These are phyloP conservation scores for Xylariaceae sp. DNA, from an alignment of 2,329 filamentous ascomycete species.

Conservation along the genomic window DNA sequence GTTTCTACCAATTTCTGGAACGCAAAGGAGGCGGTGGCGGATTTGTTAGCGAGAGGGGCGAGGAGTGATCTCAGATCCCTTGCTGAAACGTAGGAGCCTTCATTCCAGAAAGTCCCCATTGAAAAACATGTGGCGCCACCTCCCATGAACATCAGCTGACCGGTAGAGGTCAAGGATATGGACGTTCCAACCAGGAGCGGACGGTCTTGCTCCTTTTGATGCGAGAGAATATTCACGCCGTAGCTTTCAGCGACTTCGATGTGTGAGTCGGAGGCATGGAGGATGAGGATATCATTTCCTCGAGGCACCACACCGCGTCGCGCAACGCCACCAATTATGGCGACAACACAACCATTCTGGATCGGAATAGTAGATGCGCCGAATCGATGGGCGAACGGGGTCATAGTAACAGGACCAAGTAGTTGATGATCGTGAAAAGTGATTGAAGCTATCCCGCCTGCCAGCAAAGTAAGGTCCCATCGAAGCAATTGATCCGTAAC, in stretches of 20 bases:
- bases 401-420: constrained; percentile 4
- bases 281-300: constrained; percentile 48
- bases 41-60: background rate
- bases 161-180: constrained; percentile 41
- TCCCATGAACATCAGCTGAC: constrained; percentile 61
- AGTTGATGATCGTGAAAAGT: constrained; percentile 18
- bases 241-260: constrained; percentile 24
- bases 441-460: constrained; percentile 28
- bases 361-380: constrained; percentile 37
- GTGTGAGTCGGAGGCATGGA: constrained; percentile 33
- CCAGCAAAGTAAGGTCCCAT: constrained; percentile 50
- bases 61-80: constrained; percentile 2
- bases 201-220: constrained; percentile 27
- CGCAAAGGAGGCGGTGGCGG: constrained; percentile 7
- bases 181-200: constrained; percentile 72
- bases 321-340: constrained; percentile 43
- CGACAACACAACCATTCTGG: constrained; percentile 20
- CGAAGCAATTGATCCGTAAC: constrained; percentile 60
- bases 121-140: constrained; percentile 88
- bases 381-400: constrained; percentile 34
- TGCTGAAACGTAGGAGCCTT: constrained; percentile 36
- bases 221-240: background rate
- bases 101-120: constrained; percentile 83
- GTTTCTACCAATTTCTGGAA: constrained; percentile 19
- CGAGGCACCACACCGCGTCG: constrained; percentile 38